Conservation (phyloP, 1,284 basidiomycete species). For the Ganoderma lingzhi region DNA sequence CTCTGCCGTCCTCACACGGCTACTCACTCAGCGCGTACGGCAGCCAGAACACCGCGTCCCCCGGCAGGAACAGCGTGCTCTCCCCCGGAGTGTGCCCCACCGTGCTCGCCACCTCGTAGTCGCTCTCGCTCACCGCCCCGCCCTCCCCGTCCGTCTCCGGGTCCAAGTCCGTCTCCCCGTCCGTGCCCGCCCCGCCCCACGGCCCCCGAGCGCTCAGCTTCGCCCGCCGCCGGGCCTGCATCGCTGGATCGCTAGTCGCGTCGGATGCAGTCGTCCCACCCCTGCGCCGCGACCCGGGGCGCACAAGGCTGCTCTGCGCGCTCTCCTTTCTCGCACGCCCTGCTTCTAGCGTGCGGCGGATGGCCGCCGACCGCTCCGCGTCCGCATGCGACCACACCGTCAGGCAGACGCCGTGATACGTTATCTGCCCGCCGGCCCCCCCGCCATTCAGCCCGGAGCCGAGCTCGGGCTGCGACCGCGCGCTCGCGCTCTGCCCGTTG, state of each 20-base stretch:
- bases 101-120: conserved; percentile 81
- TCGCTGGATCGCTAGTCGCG: conserved; percentile 57
- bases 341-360: conserved; percentile 82
- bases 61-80: conserved; percentile 85
- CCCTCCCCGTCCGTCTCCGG: conserved; percentile 63
- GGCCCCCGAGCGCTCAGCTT: conserved; percentile 69
- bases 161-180: conserved; percentile 77
- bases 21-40: conserved; percentile 88
- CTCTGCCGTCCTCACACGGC: conserved; percentile 12
- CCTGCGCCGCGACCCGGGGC: conserved; percentile 60
- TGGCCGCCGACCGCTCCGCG: conserved; percentile 81
- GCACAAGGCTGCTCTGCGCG: conserved; percentile 66
- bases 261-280: conserved; percentile 57
- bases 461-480: conserved; percentile 46
- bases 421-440: conserved; percentile 55
- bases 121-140: conserved; percentile 82
- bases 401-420: conserved; percentile 90
- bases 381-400: conserved; percentile 96
- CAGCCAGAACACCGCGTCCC: conserved; percentile 92
- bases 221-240: conserved; percentile 61
- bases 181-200: conserved; percentile 57
- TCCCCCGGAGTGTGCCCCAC: conserved; percentile 82
- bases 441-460: conserved; percentile 47
- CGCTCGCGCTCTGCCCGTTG: conserved; percentile 42
- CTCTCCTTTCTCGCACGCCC: conserved; percentile 80